Base-by-base conservation (phyloP, 2,329 filamentous ascomycete genomes). In the Colletotrichum eleusines region DNA sequence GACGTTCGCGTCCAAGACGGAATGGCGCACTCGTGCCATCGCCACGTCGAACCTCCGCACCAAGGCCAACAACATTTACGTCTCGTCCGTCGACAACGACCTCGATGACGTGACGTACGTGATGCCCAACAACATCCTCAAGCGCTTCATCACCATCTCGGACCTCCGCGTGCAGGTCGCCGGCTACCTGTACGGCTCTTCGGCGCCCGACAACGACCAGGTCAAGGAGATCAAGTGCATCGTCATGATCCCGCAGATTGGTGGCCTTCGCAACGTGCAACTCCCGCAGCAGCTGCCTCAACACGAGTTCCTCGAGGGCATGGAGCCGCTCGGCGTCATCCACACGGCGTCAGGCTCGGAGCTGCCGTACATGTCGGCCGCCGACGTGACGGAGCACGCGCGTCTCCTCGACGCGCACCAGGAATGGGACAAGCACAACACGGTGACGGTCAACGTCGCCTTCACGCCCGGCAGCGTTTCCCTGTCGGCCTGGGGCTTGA, bases 101-200 rank as follows among this genome's bases (percentile, higher is more conserved):
- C 89, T 96, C 74, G 94, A 97, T 71, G 94, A 95, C 77, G 92
- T 93, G 78, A 99, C 95, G 0, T 99, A 98, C 77, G 93, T 99
- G 77, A 98, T 99, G 94, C 96, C 96, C 0, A 99, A 98, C 89
- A 99, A 99, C 80, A 92, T 99, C 59, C 88, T 99, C 77, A 98
- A 97, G 87, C 93, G 94, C 74, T 99, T 99, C 86, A 98, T 99
- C 83, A 96, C 94, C 31, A 97, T 99, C 78, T 92, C 96, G 57
- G 96, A 99, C 84, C 89, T 99, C 66, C 93, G 97, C 58, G 95
- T 98, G 18, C 96, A 99, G 82, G 95, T 99, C 60, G 95, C 95
- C 20, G 96, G 95, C 1, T 99, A 97, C 80, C 88, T 99, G 0
- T 99, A 99, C 79, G 96, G 96, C 74, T 90, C 90, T 57, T 97